These are phyloP conservation scores for Aspergillus sclerotioniger DNA, from an alignment of 495 filamentous ascomycete genomes.

Conservation along the genomic window DNA sequence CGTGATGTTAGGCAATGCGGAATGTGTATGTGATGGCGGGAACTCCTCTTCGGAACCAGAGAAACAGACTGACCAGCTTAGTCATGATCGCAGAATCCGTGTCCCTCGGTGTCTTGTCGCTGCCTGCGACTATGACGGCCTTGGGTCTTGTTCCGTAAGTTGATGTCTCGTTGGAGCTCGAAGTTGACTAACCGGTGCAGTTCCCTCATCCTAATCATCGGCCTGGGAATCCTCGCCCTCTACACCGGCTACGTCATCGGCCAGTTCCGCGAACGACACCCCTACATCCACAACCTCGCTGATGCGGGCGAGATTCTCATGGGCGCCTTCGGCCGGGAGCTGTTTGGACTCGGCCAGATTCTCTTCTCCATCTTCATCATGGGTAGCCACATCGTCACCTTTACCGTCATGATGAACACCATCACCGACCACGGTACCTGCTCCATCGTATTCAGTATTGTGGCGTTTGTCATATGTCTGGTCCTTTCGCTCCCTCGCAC, in stretches of 20 bases:
- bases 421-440: slow-evolving; percentile 66
- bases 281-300: slow-evolving; percentile 63
- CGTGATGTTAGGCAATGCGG: slow-evolving; percentile 35
- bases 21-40: slow-evolving; percentile 22
- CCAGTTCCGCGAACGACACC: slow-evolving; percentile 64
- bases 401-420: slow-evolving; percentile 66
- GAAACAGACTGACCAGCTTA: slow-evolving; percentile 11
- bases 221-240: slow-evolving; percentile 64
- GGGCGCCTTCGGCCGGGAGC: slow-evolving; percentile 61
- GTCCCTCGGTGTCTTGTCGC: slow-evolving; percentile 63
- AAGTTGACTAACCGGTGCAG: slow-evolving; percentile 11
- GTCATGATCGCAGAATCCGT: slow-evolving; percentile 71
- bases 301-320: slow-evolving; percentile 65
- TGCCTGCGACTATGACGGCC: slow-evolving; percentile 59
- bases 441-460: slow-evolving; percentile 64
- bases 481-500: slow-evolving; percentile 67
- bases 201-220: slow-evolving; percentile 61
- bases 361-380: slow-evolving; percentile 75
- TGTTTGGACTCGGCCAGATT: slow-evolving; percentile 64
- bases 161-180: no score
- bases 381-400: slow-evolving; percentile 71
- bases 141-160: slow-evolving; percentile 57
- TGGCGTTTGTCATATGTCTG: slow-evolving; percentile 63
- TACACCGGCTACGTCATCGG: slow-evolving; percentile 77
- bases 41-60: background rate